A percentile compares a stretch with the other conserved stretches of the same genome.
phyloP scores from a whole-genome alignment of 805 yeast species.

The Lachancea sp. region DNA sequence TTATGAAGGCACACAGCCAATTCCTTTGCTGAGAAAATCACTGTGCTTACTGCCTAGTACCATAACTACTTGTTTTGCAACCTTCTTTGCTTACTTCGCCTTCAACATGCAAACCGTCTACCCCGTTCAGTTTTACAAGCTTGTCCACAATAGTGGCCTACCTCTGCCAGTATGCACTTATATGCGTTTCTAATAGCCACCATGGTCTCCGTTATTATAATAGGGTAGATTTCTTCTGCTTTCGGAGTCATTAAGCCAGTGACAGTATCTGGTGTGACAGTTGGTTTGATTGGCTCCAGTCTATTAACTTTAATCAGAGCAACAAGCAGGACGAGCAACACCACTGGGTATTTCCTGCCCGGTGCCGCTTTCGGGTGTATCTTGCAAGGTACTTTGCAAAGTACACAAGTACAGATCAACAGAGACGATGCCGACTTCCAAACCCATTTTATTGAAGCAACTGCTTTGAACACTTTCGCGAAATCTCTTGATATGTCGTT shows the following conservation, averaged over 20 bases:
- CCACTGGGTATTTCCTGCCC: slow-evolving; percentile 35
- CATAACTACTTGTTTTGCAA: slow-evolving; percentile 16
- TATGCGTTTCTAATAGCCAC: slow-evolving; percentile 21
- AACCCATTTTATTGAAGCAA: slow-evolving; percentile 21
- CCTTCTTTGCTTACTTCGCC: slow-evolving; percentile 17
- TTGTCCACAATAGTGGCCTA: slow-evolving; percentile 20
- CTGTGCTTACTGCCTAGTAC: slow-evolving; percentile 10
- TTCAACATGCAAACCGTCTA: slow-evolving; percentile 22
- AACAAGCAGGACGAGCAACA: slow-evolving; percentile 24
- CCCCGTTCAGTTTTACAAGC: slow-evolving; percentile 25
- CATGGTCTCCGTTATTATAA: slow-evolving; percentile 17
- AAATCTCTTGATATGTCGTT: slow-evolving; percentile 23
- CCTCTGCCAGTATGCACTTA: slow-evolving; percentile 23
- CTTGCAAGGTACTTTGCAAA: slow-evolving; percentile 32
- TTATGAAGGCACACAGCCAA: background rate
- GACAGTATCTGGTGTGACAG: slow-evolving; percentile 27
- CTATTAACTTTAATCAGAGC: slow-evolving; percentile 29
- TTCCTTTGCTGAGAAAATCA: slow-evolving; percentile 4
- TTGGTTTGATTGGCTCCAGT: slow-evolving; percentile 35
- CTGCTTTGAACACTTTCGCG: slow-evolving; percentile 22
- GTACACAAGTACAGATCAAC: slow-evolving; percentile 28
- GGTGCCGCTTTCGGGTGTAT: slow-evolving; percentile 35
- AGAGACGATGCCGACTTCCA: slow-evolving; percentile 15
- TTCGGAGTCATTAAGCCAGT: slow-evolving; percentile 35
- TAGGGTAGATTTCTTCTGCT: slow-evolving; percentile 31